A percentile compares a stretch with the other conserved stretches of the same genome.
Evolutionary conservation across 352 stramenopile genomes (phyloP).

Genomic region (Ophiocytium majus): DNA sequence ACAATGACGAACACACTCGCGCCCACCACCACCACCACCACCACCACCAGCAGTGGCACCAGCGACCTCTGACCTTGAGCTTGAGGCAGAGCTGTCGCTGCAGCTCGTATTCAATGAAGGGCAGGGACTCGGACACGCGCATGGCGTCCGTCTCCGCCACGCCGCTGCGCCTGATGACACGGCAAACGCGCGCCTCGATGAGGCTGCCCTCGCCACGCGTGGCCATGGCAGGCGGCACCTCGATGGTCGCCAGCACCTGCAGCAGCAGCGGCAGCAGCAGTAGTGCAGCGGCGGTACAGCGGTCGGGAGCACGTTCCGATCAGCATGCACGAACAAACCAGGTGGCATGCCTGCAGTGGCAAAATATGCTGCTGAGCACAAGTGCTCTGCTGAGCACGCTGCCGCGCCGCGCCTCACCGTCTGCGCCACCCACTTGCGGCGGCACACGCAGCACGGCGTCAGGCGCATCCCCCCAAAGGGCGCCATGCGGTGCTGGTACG

Average conservation of each 20-base stretch:
- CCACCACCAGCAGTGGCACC: too few species aligned
- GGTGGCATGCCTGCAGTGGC: too few species aligned
- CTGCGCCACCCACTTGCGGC: constrained; percentile 95
- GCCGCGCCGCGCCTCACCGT: constrained; percentile 63
- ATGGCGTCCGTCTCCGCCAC: constrained; percentile 90
- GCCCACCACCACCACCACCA: too few species aligned
- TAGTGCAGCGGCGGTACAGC: too few species aligned
- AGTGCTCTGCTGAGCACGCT: not conserved
- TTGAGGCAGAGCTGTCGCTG: constrained; percentile 91
- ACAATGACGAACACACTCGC: too few species aligned
- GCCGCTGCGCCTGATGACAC: constrained; percentile 79
- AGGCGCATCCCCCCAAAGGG: constrained; percentile 97
- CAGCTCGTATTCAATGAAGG: constrained; percentile 97
- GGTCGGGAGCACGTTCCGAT: too few species aligned
- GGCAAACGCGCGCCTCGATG: constrained; percentile 90
- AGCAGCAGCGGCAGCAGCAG: too few species aligned
- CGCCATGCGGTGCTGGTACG: constrained; percentile 88
- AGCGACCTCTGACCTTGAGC: too few species aligned
- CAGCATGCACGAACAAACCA: too few species aligned
- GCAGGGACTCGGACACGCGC: constrained; percentile 89
- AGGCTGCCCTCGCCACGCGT: constrained; percentile 86
- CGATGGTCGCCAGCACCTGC: constrained; percentile 57
- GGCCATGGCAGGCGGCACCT: constrained; percentile 63
- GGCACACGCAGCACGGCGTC: constrained; percentile 89
- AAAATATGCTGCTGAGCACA: too few species aligned